phyloP scores from a whole-genome alignment of 495 filamentous ascomycete genomes.

The Daldinia concentrica region DNA sequence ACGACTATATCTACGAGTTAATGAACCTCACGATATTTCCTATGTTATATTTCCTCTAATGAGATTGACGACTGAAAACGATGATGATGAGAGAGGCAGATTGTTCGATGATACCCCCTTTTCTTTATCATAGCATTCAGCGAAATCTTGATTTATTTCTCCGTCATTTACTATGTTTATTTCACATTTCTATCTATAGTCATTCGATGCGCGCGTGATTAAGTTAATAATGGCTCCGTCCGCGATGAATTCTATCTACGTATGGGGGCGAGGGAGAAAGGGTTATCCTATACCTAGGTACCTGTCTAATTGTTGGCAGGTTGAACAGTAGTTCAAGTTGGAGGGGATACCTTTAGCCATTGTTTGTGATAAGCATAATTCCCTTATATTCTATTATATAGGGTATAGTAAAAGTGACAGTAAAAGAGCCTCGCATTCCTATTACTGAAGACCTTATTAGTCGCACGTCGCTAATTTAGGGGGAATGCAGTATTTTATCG shows the following conservation, averaged over 20 bases:
- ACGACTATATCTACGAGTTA: slow-evolving; percentile 13
- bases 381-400: background rate
- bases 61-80: slow-evolving; percentile 25
- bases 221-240: background rate
- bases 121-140: slow-evolving; percentile 23
- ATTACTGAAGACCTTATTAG: background rate
- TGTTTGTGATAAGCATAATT: background rate
- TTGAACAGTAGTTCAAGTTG: background rate
- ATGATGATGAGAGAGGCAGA: slow-evolving; percentile 29
- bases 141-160: slow-evolving; percentile 24
- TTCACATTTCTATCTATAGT: background rate
- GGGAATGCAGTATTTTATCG: background rate
- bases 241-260: background rate
- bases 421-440: background rate
- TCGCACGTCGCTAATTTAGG: background rate
- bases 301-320: background rate
- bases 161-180: background rate
- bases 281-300: background rate
- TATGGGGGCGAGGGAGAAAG: background rate
- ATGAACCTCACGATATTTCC: slow-evolving; percentile 20
- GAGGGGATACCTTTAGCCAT: background rate
- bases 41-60: slow-evolving; percentile 5
- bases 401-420: background rate
- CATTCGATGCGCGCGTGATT: background rate
- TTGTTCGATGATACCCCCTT: slow-evolving; percentile 38